Conservation (phyloP, 805 yeast genomes). For the Teunomyces atbi region DNA sequence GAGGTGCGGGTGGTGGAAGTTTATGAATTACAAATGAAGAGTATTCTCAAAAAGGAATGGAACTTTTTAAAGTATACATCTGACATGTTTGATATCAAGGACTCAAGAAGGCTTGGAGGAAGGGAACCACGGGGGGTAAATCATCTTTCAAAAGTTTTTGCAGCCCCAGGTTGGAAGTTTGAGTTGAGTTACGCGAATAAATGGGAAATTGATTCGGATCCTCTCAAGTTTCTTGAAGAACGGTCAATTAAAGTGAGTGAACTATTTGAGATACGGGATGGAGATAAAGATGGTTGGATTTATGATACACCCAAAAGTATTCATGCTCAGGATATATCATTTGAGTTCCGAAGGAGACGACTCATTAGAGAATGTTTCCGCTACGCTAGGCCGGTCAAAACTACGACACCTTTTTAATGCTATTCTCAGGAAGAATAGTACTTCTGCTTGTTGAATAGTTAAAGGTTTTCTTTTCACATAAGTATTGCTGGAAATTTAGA, state of each 20-base stretch:
- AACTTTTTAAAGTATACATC: slow-evolving; percentile 56
- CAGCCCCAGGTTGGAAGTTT: slow-evolving; percentile 77
- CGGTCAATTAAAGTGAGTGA: slow-evolving; percentile 28
- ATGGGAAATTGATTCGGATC: slow-evolving; percentile 66
- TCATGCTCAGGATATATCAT: slow-evolving; percentile 34
- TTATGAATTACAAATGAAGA: slow-evolving; percentile 70
- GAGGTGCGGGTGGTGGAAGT: slow-evolving; percentile 65
- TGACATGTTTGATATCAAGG: slow-evolving; percentile 51
- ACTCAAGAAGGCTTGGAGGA: slow-evolving; percentile 37
- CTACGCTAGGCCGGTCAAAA: slow-evolving; percentile 10
- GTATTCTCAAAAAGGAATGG: slow-evolving; percentile 61
- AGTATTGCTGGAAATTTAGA: no score
- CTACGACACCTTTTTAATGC: neutral
- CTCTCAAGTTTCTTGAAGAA: slow-evolving; percentile 50
- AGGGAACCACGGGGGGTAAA: slow-evolving; percentile 66
- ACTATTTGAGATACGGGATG: slow-evolving; percentile 25
- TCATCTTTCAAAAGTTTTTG: slow-evolving; percentile 51
- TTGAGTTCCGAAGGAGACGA: slow-evolving; percentile 58
- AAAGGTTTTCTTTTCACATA: neutral
- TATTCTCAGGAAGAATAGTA: neutral
- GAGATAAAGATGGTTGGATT: slow-evolving; percentile 50
- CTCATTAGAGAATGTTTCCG: slow-evolving; percentile 47
- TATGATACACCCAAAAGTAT: slow-evolving; percentile 33
- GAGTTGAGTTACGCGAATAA: slow-evolving; percentile 47
- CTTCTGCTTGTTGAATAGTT: neutral